These are phyloP conservation scores for Babesia divergens DNA, from an alignment of 169 alveolate genomes.

Conservation along the genomic window DNA sequence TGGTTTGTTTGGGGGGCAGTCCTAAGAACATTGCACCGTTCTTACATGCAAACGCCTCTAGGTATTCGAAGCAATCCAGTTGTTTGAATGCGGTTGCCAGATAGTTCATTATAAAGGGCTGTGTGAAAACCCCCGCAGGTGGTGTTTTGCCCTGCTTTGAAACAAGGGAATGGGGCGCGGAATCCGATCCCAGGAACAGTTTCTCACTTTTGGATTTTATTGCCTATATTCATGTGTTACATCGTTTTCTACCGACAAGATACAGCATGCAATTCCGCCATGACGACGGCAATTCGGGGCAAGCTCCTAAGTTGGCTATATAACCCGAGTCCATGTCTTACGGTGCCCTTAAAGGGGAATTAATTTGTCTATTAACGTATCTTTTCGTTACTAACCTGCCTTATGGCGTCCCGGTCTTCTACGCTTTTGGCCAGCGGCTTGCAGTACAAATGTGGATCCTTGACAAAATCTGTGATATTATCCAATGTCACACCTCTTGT, in stretches of 20 bases:
- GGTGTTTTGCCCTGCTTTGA: constrained; percentile 55
- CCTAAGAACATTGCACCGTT: constrained; percentile 68
- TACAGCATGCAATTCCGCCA: too few relatives aligned
- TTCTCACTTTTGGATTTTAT: constrained; percentile 37
- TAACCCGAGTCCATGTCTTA: too few relatives aligned
- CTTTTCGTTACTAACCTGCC: constrained; percentile 43
- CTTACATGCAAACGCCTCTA: constrained; percentile 67
- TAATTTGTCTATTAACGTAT: too few relatives aligned
- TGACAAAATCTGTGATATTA: constrained; percentile 41
- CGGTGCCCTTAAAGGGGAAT: too few relatives aligned
- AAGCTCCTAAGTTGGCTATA: too few relatives aligned
- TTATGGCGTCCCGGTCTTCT: constrained; percentile 67
- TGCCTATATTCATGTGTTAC: too few relatives aligned
- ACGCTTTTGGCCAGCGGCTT: constrained; percentile 71
- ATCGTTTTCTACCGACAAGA: too few relatives aligned
- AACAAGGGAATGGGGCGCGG: constrained; percentile 71
- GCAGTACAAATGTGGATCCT: constrained; percentile 72
- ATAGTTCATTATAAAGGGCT: constrained; percentile 68
- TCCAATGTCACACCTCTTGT: constrained; percentile 33
- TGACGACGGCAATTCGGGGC: too few relatives aligned
- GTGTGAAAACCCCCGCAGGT: constrained; percentile 76
- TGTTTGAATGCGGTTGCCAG: constrained; percentile 60
- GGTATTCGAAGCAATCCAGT: constrained; percentile 59
- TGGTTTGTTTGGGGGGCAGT: constrained; percentile 49
- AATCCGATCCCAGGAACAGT: constrained; percentile 77